These are phyloP conservation scores for Colletotrichum tropicale DNA, from an alignment of 2,329 filamentous ascomycete species.

Conservation along the genomic window DNA sequence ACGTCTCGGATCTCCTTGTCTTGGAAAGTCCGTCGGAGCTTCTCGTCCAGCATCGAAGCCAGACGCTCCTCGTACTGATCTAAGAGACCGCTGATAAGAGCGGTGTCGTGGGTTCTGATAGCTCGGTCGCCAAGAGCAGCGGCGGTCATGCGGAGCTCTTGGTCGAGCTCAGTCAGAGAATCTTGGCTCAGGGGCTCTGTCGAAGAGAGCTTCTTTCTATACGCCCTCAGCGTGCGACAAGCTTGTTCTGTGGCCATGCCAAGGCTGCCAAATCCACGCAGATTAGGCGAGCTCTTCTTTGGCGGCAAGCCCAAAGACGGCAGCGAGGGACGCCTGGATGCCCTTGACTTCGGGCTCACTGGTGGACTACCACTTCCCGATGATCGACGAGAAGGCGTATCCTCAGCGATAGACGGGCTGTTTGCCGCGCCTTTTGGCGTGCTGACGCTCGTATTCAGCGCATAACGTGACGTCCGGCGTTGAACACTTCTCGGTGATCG, in stretches of 20 bases:
- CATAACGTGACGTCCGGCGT: conserved; percentile 59
- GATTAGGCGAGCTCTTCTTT: conserved; percentile 54
- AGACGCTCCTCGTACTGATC: conserved; percentile 79
- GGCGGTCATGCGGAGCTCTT: conserved; percentile 67
- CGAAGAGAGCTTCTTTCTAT: conserved; percentile 66
- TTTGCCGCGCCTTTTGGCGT: conserved; percentile 43
- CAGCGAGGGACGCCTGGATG: conserved; percentile 58
- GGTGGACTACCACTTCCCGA: conserved; percentile 53
- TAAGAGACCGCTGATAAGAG: conserved; percentile 64
- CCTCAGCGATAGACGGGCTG: conserved; percentile 49
- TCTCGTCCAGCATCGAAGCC: conserved; percentile 74
- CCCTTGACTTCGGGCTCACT: conserved; percentile 51
- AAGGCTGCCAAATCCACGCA: conserved; percentile 59
- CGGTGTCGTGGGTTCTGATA: conserved; percentile 62
- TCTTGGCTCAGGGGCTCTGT: conserved; percentile 62
- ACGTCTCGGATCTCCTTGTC: conserved; percentile 31
- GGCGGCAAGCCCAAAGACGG: conserved; percentile 49
- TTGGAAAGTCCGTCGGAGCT: conserved; percentile 57
- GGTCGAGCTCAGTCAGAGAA: conserved; percentile 65
- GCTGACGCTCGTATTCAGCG: conserved; percentile 38
- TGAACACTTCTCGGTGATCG: conserved; percentile 59
- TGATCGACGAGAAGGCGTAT: conserved; percentile 54
- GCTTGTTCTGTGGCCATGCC: conserved; percentile 69
- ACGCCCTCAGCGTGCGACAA: conserved; percentile 65
- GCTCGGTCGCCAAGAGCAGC: conserved; percentile 64